Conservation (phyloP, 495 filamentous ascomycete species). For the Cercophora samala region DNA sequence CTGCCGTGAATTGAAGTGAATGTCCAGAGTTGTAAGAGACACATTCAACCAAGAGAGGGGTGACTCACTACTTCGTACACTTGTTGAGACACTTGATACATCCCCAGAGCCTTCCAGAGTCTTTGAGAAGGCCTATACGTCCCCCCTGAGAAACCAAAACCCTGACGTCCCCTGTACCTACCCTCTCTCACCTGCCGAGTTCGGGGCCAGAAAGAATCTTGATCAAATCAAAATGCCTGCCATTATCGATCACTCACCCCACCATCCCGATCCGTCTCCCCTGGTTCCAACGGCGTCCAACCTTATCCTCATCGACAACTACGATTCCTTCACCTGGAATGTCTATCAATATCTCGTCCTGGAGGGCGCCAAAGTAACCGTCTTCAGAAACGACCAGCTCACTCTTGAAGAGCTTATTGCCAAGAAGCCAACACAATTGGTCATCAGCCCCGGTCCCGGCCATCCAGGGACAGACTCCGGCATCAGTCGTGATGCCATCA, state of each 20-base stretch:
- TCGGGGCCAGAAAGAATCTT: background rate
- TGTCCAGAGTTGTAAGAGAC: background rate
- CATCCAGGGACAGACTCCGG: slow-evolving; percentile 89
- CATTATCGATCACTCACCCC: slow-evolving; percentile 81
- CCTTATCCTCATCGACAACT: slow-evolving; percentile 96
- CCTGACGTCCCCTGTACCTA: background rate
- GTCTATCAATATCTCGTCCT: slow-evolving; percentile 96
- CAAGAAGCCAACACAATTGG: slow-evolving; percentile 84
- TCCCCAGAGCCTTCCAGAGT: background rate
- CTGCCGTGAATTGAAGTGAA: background rate
- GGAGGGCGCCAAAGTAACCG: slow-evolving; percentile 84
- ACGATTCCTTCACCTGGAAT: slow-evolving; percentile 99
- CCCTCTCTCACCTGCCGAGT: background rate
- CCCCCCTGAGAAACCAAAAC: background rate
- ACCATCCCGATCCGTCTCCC: slow-evolving; percentile 66
- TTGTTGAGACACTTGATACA: background rate
- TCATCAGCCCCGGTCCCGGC: slow-evolving; percentile 91
- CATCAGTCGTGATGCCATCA: slow-evolving; percentile 85
- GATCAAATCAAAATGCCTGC: slow-evolving; percentile 39
- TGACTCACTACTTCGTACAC: background rate
- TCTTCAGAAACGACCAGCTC: slow-evolving; percentile 89
- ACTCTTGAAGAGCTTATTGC: slow-evolving; percentile 76
- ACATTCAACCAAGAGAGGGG: background rate
- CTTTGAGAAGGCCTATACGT: background rate
- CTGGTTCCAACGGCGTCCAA: slow-evolving; percentile 75